Evolutionary conservation across 2,329 filamentous ascomycete species (phyloP).

Genomic region (Aspergillus novoparasiticus): DNA sequence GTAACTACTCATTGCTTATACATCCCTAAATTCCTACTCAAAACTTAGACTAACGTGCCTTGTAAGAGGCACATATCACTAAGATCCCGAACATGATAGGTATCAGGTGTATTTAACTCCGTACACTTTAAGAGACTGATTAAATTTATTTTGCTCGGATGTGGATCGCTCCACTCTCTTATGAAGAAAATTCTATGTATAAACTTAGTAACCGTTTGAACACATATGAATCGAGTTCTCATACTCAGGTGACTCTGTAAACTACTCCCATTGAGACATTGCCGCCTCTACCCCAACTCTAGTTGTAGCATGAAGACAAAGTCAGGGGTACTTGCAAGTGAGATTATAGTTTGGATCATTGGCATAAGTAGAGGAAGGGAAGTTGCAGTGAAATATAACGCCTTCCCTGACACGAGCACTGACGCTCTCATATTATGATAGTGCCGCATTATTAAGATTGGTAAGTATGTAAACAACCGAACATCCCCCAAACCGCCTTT

Average conservation of each 20-base stretch:
- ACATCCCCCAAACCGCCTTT: neutral
- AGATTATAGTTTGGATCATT: neutral
- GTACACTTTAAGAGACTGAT: neutral
- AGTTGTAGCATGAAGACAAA: neutral
- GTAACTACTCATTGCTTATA: neutral
- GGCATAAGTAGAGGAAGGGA: neutral
- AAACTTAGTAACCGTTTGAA: neutral
- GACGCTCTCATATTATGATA: neutral
- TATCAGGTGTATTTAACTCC: neutral
- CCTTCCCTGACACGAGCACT: neutral
- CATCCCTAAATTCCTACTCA: too few relatives aligned
- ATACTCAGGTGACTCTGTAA: too few relatives aligned
- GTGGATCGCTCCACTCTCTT: neutral
- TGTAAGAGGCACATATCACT: neutral
- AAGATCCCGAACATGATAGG: neutral
- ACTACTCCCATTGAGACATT: neutral
- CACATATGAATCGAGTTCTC: neutral
- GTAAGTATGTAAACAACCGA: neutral
- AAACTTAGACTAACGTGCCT: neutral
- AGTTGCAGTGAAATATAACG: neutral
- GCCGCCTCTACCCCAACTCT: neutral
- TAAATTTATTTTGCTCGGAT: neutral
- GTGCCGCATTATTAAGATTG: neutral
- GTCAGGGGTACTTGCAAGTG: neutral
- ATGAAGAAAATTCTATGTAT: neutral